Base-by-base conservation (phyloP, 2,329 filamentous ascomycete species). In the Colletotrichum sansevieriae region DNA sequence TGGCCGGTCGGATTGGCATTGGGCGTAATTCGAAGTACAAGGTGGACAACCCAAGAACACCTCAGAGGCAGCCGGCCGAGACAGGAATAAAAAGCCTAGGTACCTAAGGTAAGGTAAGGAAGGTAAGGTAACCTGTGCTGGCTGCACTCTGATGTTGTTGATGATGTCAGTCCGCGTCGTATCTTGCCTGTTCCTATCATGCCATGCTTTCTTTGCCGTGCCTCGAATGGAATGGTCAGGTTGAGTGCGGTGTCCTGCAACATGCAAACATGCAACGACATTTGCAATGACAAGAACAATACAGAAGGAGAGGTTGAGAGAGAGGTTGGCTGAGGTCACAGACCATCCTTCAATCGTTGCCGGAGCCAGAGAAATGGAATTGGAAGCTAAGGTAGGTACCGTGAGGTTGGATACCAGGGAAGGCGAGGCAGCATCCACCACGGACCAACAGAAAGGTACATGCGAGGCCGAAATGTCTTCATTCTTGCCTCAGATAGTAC, bases 271-370 rank as follows among this genome's bases (percentile, higher is more conserved):
- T 47, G 43, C 41, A 59, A 33, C 43, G 39, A 59, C 25, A 29
- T 5, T 29, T 29, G 25, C 43, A 49, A 49, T 39, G 57, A 37
- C n/a, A 29, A 37, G n/a, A 60, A 60, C 18, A 18, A 35, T 22
- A 56, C 29, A 39, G 22, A 49, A 33, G 37, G 37, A 18, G 35
- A 35, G 22, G 15, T 59, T 44, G 41, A 33, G 25, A 20, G n/a
- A 49, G 43, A 39, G 44, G 43, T n/a, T 49, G 56, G 56, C 25
- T 60, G 44, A 49, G 57, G 57, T 18, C 57, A 60, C 43, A 60
- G 43, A 60, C 57, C 44, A 49, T 35, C 43, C n/a, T 43, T 47
- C 43, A 39, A 56, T 56, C 54, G 41, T 15, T 29, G 57, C 33
- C 25, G 29, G 33, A 44, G 22, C 39, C 57, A 49, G 43, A 29